These are phyloP conservation scores for Dalbergia cochinchinensis DNA, from an alignment of 306 rosid species.

Conservation along the genomic window DNA sequence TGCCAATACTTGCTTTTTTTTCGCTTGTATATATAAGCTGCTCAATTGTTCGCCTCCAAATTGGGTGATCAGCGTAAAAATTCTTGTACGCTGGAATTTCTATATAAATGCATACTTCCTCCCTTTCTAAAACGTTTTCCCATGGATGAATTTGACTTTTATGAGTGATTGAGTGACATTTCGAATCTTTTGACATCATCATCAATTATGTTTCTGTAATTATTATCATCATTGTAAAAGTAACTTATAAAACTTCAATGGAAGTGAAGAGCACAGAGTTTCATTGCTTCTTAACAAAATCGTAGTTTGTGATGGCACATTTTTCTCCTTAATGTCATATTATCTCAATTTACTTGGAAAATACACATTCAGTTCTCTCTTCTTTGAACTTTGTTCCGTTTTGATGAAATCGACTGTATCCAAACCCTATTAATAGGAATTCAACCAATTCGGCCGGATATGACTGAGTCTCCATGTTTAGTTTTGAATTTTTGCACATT, in stretches of 20 bases:
- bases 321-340: neutral
- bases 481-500: too few relatives aligned
- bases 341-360: neutral
- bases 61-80: conserved; percentile 28
- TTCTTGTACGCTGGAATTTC: conserved; percentile 35
- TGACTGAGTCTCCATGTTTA: too few relatives aligned
- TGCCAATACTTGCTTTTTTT: neutral
- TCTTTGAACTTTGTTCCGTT: neutral
- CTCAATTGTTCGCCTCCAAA: conserved; percentile 32
- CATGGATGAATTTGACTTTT: conserved; percentile 28
- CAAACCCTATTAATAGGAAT: too few relatives aligned
- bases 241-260: neutral
- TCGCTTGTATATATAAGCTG: conserved; percentile 27
- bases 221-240: neutral
- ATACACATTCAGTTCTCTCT: neutral
- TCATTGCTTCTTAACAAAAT: neutral
- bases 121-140: neutral
- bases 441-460: too few relatives aligned
- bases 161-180: conserved; percentile 24
- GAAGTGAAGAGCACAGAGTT: neutral
- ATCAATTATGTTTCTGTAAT: neutral
- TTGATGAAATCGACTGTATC: too few relatives aligned
- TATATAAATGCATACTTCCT: conserved; percentile 9
- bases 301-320: neutral
- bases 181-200: neutral